Conservation (phyloP, 306 rosid species). For the Potentilla sterilis region DNA sequence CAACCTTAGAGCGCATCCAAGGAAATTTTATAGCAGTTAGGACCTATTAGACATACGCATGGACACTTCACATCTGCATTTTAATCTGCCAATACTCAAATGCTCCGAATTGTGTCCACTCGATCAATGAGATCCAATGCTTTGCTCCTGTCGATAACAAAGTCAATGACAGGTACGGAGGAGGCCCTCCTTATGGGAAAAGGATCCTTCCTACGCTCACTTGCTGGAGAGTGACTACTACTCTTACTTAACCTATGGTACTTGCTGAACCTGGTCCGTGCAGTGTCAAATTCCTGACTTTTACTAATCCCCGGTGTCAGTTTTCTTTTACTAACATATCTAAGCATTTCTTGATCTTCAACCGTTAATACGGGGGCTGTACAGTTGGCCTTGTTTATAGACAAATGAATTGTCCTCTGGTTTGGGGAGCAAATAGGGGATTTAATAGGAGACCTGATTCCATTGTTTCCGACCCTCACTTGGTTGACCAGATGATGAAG, state of each 20-base stretch:
- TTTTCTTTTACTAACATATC: slow-evolving; percentile 73
- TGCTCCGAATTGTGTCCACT: slow-evolving; percentile 68
- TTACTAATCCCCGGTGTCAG: slow-evolving; percentile 89
- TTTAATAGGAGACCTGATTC: slow-evolving; percentile 84
- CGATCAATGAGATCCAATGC: slow-evolving; percentile 83
- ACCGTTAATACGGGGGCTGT: slow-evolving; percentile 61
- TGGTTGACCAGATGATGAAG: slow-evolving; percentile 86
- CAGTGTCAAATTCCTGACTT: slow-evolving; percentile 87
- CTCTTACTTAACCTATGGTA: slow-evolving; percentile 86
- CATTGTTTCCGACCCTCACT: slow-evolving; percentile 65
- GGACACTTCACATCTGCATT: neutral
- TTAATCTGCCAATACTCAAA: neutral
- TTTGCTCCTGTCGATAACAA: slow-evolving; percentile 63
- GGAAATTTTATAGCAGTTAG: neutral
- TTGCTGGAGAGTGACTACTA: slow-evolving; percentile 81
- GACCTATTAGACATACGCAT: neutral
- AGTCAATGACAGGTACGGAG: slow-evolving; percentile 74
- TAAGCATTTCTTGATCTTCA: slow-evolving; percentile 94
- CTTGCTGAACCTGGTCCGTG: slow-evolving; percentile 65
- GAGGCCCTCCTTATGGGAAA: slow-evolving; percentile 63
- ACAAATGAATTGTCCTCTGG: slow-evolving; percentile 47
- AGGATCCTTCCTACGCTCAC: slow-evolving; percentile 50
- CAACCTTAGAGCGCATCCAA: neutral
- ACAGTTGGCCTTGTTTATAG: slow-evolving; percentile 46
- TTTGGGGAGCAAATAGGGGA: slow-evolving; percentile 80